Evolutionary conservation across 2,329 filamentous ascomycete species (phyloP).

Genomic region (Endoconidiophora polonica): DNA sequence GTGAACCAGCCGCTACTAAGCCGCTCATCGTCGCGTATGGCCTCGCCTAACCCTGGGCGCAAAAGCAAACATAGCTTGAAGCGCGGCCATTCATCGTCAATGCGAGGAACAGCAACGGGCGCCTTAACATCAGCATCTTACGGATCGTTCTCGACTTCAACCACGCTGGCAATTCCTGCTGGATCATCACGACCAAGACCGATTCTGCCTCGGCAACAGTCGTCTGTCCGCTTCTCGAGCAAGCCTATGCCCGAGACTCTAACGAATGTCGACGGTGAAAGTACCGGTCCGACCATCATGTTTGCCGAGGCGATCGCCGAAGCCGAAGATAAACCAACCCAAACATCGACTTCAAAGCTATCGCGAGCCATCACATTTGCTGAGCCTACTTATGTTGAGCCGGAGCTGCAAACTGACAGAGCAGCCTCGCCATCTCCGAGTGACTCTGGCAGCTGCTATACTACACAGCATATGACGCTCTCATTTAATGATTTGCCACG

Average conservation of each 20-base stretch:
- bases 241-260: conserved; percentile 55
- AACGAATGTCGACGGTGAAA: conserved; percentile 46
- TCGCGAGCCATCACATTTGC: neutral
- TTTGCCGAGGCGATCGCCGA: conserved; percentile 36
- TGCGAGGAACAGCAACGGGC: neutral
- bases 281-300: conserved; percentile 52
- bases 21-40: neutral
- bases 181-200: conserved; percentile 22
- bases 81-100: conserved; percentile 14
- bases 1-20: neutral
- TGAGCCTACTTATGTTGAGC: neutral
- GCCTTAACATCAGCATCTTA: conserved; percentile 12
- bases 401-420: neutral
- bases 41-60: neutral
- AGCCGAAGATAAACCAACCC: neutral
- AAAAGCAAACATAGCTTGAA: conserved; percentile 6
- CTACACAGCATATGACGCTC: conserved; percentile 47
- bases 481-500: conserved; percentile 79
- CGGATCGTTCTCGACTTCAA: conserved; percentile 3
- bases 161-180: conserved; percentile 8
- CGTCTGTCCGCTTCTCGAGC: conserved; percentile 49
- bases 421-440: neutral
- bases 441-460: conserved; percentile 25
- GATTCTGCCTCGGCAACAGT: conserved; percentile 34
- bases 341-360: neutral